phyloP scores from a whole-genome alignment of 129 eudicot species.

The Lactuca sativa region DNA sequence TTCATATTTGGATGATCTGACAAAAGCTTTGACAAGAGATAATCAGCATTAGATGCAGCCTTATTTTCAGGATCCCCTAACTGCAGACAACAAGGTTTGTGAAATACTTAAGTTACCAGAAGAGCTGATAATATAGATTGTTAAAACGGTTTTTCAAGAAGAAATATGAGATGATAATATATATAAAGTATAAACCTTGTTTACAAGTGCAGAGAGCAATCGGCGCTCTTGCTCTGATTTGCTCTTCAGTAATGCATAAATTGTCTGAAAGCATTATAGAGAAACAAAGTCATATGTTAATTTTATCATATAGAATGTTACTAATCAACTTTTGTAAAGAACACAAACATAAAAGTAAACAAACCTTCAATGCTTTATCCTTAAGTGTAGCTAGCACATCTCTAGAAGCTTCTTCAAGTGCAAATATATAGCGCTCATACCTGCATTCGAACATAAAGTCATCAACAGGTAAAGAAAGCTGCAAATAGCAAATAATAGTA shows the following conservation, averaged over 20 bases:
- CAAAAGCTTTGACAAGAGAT: slow-evolving; percentile 73
- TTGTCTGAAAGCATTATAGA: slow-evolving; percentile 49
- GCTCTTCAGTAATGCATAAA: slow-evolving; percentile 70
- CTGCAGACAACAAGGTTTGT: slow-evolving; percentile 44
- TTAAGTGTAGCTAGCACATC: slow-evolving; percentile 80
- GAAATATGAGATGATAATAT: background rate
- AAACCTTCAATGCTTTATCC: slow-evolving; percentile 89
- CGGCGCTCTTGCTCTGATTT: slow-evolving; percentile 98
- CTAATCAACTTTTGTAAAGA: slow-evolving; percentile 5
- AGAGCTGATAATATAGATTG: background rate
- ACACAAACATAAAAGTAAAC: slow-evolving; percentile 11
- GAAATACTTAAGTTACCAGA: slow-evolving; percentile 11
- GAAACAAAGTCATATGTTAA: background rate
- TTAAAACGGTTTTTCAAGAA: background rate
- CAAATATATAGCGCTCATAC: slow-evolving; percentile 75
- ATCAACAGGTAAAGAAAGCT: background rate
- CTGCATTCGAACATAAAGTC: slow-evolving; percentile 34
- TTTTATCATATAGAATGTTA: background rate
- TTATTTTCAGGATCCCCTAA: slow-evolving; percentile 97
- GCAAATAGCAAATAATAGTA: slow-evolving; percentile 6
- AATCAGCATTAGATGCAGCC: slow-evolving; percentile 98
- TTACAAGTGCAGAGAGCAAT: slow-evolving; percentile 81
- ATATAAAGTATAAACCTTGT: slow-evolving; percentile 51
- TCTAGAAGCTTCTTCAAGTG: slow-evolving; percentile 90
- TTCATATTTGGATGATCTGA: slow-evolving; percentile 98